Conservation (phyloP, 108 stramenopile genomes). For the Mediolabrus comicus region DNA sequence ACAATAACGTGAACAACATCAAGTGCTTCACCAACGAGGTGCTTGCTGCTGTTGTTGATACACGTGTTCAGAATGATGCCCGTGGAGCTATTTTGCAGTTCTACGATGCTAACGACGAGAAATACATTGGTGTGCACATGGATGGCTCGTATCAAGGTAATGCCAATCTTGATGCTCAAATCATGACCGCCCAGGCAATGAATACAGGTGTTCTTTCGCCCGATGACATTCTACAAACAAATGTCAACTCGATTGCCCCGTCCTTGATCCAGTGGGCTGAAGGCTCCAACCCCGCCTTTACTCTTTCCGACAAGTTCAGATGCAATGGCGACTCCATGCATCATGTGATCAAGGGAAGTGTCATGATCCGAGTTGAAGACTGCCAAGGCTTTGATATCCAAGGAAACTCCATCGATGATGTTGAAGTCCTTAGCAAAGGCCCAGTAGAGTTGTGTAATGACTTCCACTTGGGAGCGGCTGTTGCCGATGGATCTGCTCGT, state of each 20-base stretch:
- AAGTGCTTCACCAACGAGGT: too few relatives aligned
- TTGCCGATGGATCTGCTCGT: not conserved
- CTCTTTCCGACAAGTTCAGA: not conserved
- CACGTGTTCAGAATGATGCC: too few relatives aligned
- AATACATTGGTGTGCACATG: not conserved
- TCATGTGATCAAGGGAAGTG: too few relatives aligned
- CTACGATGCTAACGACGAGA: not conserved
- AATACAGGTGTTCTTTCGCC: not conserved
- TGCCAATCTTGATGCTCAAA: not conserved
- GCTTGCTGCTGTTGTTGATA: too few relatives aligned
- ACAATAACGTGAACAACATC: conserved; percentile 1
- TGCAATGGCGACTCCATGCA: conserved; percentile 10
- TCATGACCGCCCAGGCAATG: conserved; percentile 4
- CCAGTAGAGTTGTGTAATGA: not conserved
- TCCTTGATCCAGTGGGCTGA: too few relatives aligned
- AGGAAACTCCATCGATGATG: conserved; percentile 2
- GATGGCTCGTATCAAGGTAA: not conserved
- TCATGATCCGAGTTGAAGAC: too few relatives aligned
- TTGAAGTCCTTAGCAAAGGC: not conserved
- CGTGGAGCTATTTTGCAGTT: conserved; percentile 1
- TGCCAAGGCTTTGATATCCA: too few relatives aligned
- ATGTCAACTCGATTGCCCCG: not conserved
- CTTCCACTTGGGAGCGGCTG: not conserved
- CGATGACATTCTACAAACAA: not conserved
- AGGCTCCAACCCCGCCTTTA: too few relatives aligned